Evolutionary conservation across 108 stramenopile genomes (phyloP), one percentile per base, ranked within the genome.

Genomic region (Cyclotella atomus): DNA sequence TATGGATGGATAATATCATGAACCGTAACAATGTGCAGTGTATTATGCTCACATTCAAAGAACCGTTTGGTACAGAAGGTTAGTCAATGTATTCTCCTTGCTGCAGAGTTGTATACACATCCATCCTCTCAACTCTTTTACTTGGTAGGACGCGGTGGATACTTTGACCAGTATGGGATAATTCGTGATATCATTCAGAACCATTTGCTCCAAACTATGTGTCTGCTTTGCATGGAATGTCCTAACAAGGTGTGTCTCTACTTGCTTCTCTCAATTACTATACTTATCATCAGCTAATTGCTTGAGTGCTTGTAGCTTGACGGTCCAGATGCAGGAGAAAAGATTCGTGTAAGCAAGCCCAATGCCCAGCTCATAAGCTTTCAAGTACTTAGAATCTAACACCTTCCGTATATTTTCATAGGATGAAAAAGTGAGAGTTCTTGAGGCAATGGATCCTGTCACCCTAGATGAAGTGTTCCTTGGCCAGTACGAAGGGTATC

Each of bases 131-230:
- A n/a, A n/a, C n/a, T n/a, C n/a, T n/a, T n/a, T n/a, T n/a, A n/a
- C n/a, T n/a, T n/a, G n/a, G n/a, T n/a, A n/a, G 47, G 47, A 49
- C 47, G 47, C n/a, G 98, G 96, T 21, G 99, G 98, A 33, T 99
- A 98, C 79, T 99, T 98, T 76, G 96, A 93, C 82, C 78, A 87
- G 47, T 95, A 93, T 70, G 97, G 97, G 43, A 98, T 98, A 53
- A 97, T 98, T 77, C 91, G 96, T 38, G 97, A 95, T 65, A 87
- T 98, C 65, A 70, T 97, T 38, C 96, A 98, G 68, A 98, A 98
- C 78, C 97, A 98, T 64, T 83, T 98, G 52, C 77, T 98, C 46
- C 98, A 99, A 88, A 90, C 93, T 19, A 71, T 97, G 71, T 88
- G 89, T 19, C 71, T 97, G 25, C 78, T 97, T 44, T 80, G 83